Evolutionary conservation across 345 rosid genomes (phyloP).

Genomic region (Streptanthus diversifolius): DNA sequence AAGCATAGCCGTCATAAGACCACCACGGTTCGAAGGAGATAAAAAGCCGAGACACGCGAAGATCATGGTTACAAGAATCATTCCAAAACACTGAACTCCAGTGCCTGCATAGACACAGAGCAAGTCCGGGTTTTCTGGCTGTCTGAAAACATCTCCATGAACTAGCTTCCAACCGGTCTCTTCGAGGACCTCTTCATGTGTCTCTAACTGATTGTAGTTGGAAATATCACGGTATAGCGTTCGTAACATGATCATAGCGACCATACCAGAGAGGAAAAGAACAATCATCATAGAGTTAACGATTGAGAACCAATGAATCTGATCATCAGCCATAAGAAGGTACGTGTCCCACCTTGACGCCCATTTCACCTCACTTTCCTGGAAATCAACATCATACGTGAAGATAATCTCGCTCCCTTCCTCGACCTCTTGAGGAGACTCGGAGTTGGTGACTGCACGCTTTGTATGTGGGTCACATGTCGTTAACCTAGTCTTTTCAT

Average conservation of each 20-base stretch:
- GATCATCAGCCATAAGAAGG: constrained; percentile 89
- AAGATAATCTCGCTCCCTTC: constrained; percentile 69
- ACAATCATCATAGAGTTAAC: constrained; percentile 93
- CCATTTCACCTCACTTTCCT: constrained; percentile 94
- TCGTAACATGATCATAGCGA: constrained; percentile 95
- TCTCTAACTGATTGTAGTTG: constrained; percentile 89
- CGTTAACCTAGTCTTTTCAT: constrained; percentile 57
- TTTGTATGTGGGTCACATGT: constrained; percentile 88
- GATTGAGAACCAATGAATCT: constrained; percentile 94
- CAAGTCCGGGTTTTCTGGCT: constrained; percentile 66
- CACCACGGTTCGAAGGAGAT: constrained; percentile 92
- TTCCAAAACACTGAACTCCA: constrained; percentile 84
- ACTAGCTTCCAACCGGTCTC: constrained; percentile 96
- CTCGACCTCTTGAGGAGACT: constrained; percentile 79
- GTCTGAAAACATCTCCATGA: constrained; percentile 91
- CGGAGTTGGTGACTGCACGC: constrained; percentile 69
- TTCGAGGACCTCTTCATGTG: constrained; percentile 91
- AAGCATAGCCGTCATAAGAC: constrained; percentile 88
- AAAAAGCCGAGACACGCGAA: constrained; percentile 88
- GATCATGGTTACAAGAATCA: constrained; percentile 86
- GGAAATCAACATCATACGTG: constrained; percentile 83
- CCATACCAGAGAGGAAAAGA: constrained; percentile 95
- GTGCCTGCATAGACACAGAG: constrained; percentile 87
- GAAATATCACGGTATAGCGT: constrained; percentile 90
- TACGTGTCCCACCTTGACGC: constrained; percentile 96